Evolutionary conservation across 176 grass and related monocot genomes (phyloP), one percentile per base, ranked within the genome.

Genomic region (Oryza meridionalis): DNA sequence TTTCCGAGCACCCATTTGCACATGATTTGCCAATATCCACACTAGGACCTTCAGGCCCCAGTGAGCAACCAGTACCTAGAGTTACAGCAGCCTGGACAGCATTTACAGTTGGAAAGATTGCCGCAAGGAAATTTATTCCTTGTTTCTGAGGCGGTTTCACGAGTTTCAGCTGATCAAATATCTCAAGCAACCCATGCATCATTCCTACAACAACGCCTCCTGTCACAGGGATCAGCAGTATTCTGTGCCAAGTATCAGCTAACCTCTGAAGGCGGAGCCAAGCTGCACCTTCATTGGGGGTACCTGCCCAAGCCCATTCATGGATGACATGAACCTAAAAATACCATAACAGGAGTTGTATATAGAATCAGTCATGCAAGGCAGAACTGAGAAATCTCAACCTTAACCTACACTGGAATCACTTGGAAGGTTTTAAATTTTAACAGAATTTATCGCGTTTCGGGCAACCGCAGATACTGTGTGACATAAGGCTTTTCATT

Each of bases 231-330:
- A 98, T 95, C 77, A 98, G 79, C 70, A 98, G 70, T 90, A 98
- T 98, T 80, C 91, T 93, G 83, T 98, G 93, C 96, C 96, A 95
- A 58, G 96, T 98, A 84, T 95, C 92, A 80, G 91, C 85, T 49
- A 98, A 12, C 68, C 91, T 94, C 81, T 98, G 92, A 29, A 98
- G 58, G 3, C 96, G 92, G 15, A 98, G 96, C 96, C 96, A 98
- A 88, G 96, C 96, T 51, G 96, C 96, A 13, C 96, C 93, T 79
- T 98, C 96, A 11, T 93, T 93, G 35, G 96, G 96, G 9, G 93
- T 98, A 80, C 96, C 96, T 72, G 96, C 87, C 96, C 96, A 98
- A 82, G 96, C 96, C 93, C 96, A 98, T 72, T 95, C 93, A 90
- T 95, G 93, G 84, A 98, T 98, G 37, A 98, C 93, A 86, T 95